Conservation (phyloP, 768 basidiomycete genomes). For the Trametes meyenii region DNA sequence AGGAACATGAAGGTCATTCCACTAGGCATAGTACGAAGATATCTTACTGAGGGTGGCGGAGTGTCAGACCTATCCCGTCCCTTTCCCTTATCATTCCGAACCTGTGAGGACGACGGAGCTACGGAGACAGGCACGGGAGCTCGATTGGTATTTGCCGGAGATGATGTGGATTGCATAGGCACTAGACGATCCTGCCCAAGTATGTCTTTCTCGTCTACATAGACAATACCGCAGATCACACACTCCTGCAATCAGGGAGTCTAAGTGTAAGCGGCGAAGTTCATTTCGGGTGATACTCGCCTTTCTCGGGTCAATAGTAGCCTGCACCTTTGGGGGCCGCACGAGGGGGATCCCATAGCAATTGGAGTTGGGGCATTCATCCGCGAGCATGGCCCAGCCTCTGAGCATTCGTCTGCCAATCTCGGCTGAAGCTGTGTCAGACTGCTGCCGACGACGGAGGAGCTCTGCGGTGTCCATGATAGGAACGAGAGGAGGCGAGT, state of each 20-base stretch:
- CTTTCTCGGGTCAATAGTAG: slow-evolving; percentile 66
- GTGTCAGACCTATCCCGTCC: neutral
- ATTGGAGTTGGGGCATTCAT: slow-evolving; percentile 70
- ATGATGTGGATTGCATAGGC: slow-evolving; percentile 12
- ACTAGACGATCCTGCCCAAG: slow-evolving; percentile 47
- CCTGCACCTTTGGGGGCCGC: slow-evolving; percentile 66
- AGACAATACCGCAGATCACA: slow-evolving; percentile 70
- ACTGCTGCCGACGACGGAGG: slow-evolving; percentile 73
- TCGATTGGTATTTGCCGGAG: slow-evolving; percentile 5
- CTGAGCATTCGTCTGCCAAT: slow-evolving; percentile 77
- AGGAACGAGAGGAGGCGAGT: slow-evolving; percentile 65
- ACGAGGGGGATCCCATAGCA: slow-evolving; percentile 88
- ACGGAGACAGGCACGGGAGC: neutral
- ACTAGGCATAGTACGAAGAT: neutral
- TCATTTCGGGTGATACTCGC: slow-evolving; percentile 39
- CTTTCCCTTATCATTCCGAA: slow-evolving; percentile 11
- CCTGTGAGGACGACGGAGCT: neutral
- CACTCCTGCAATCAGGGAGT: slow-evolving; percentile 60
- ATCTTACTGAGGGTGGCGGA: neutral
- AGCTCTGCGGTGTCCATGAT: slow-evolving; percentile 69
- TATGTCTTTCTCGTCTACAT: slow-evolving; percentile 54
- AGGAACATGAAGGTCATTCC: neutral
- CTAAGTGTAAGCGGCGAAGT: neutral
- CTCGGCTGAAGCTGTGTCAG: slow-evolving; percentile 76
- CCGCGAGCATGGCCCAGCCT: slow-evolving; percentile 90